Evolutionary conservation across 2,329 filamentous ascomycete species (phyloP), one percentile per base, ranked within the genome.

Genomic region (Thermoascus crustaceus): DNA sequence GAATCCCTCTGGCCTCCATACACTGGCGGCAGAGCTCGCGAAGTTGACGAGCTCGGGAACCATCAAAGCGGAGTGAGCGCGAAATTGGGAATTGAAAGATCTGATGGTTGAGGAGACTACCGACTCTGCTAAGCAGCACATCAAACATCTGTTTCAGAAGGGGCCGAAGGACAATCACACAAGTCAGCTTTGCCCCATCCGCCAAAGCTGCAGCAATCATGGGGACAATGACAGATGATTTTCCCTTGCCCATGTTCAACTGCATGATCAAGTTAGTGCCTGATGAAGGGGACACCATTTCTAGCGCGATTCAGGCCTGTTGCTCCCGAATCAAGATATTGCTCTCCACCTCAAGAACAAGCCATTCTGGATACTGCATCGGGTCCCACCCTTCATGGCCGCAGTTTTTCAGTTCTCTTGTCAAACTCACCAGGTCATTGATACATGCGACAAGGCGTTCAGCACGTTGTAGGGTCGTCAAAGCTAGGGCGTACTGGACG

Each of bases 171-270:
- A 81, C 75, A 1, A 84, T 56, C 0, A 82, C 67, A 2, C 78
- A 60, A 0, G 74, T 71, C 0, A 84, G 54, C 4, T 53, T 60
- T 0, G 52, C 46, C 0, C 63, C 61, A 27, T 82, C 60, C 0
- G 74, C 72, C 1, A 79, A 52, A 0, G 58, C 53, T 14, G 71
- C 57, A 0, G 73, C 72, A 0, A 80, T 70, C 23, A 82, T 77
- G 0, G 80, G 80, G 0, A 80, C 67, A 32, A 87, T 84, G 1
- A 83, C 73, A 0, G 79, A 80, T 0, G 76, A 77, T 42, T 84
- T 85, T 0, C 80, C 80, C 47, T 82, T 72, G 0, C 80, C 80
- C 79, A 85, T 85, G 42, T 82, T 82, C 2, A 85, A 53, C 46
- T 83, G 78, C 61, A 82, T 70, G 0, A 78, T 69, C 0, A 67